A percentile compares a stretch with the other conserved stretches of the same genome.
These are phyloP conservation scores for Aspergillus mulundensis DNA, from an alignment of 495 filamentous ascomycete genomes.

Conservation along the genomic window DNA sequence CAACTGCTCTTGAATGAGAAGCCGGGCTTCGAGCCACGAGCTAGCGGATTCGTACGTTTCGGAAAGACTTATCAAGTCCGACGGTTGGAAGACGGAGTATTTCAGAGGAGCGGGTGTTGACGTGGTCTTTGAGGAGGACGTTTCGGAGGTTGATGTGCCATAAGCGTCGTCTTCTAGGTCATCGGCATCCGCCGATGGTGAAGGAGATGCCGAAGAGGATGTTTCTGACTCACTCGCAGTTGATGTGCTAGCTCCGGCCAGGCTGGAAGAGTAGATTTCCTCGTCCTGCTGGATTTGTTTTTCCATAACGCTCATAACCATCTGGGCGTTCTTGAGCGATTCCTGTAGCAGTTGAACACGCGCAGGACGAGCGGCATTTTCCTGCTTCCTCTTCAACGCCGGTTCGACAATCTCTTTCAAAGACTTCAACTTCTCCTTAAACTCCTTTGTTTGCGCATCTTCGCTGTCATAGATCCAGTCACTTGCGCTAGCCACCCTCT, in stretches of 20 bases:
- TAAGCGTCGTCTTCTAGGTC: slow-evolving; percentile 44
- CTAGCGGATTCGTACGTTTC: slow-evolving; percentile 34
- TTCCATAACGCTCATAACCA: slow-evolving; percentile 42
- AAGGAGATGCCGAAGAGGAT: slow-evolving; percentile 14
- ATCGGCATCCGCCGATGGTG: slow-evolving; percentile 25
- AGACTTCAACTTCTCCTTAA: slow-evolving; percentile 67
- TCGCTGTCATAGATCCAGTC: slow-evolving; percentile 92
- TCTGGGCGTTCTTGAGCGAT: slow-evolving; percentile 52
- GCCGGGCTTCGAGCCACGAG: slow-evolving; percentile 65
- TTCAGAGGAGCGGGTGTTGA: slow-evolving; percentile 26
- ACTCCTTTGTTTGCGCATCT: slow-evolving; percentile 63
- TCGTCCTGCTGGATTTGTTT: slow-evolving; percentile 41
- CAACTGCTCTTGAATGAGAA: slow-evolving; percentile 64
- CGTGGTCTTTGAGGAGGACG: slow-evolving; percentile 32
- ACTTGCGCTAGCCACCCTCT: slow-evolving; percentile 60
- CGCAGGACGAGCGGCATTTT: slow-evolving; percentile 61
- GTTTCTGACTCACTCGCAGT: slow-evolving; percentile 19
- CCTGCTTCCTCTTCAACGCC: slow-evolving; percentile 63
- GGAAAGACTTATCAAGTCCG: slow-evolving; percentile 53
- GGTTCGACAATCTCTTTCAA: slow-evolving; percentile 68
- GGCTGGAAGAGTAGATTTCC: slow-evolving; percentile 35
- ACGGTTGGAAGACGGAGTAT: slow-evolving; percentile 40
- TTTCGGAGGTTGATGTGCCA: slow-evolving; percentile 27
- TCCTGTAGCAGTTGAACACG: slow-evolving; percentile 60
- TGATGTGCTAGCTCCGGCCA: slow-evolving; percentile 27